These are phyloP conservation scores for Hyphopichia pseudoburtonii DNA, from an alignment of 1,139 yeast genomes.

Conservation along the genomic window DNA sequence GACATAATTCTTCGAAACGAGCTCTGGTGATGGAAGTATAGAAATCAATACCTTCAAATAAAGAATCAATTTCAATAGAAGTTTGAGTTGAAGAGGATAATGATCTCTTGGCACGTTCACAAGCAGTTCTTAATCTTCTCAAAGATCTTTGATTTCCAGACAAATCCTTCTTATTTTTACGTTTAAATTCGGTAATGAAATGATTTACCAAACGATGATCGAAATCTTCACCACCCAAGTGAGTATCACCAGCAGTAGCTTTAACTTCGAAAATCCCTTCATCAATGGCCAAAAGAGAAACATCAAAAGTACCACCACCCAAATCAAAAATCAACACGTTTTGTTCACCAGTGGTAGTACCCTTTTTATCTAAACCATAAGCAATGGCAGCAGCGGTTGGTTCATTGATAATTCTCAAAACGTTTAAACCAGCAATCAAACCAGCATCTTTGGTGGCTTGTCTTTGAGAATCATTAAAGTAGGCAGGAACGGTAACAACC, in stretches of 20 bases:
- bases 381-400: constrained; percentile 68
- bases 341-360: constrained; percentile 58
- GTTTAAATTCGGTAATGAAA: constrained; percentile 38
- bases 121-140: constrained; percentile 43
- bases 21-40: constrained; percentile 43
- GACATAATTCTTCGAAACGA: constrained; percentile 42
- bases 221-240: constrained; percentile 88
- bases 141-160: constrained; percentile 40
- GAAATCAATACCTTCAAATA: constrained; percentile 40
- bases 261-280: constrained; percentile 96
- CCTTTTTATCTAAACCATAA: constrained; percentile 69
- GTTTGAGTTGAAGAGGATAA: constrained; percentile 40
- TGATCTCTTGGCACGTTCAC: constrained; percentile 43
- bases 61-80: constrained; percentile 38
- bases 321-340: constrained; percentile 89
- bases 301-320: constrained; percentile 99
- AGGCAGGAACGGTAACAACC: constrained; percentile 71
- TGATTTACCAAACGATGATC: constrained; percentile 39
- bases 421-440: constrained; percentile 60
- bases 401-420: constrained; percentile 60
- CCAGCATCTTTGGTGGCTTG: constrained; percentile 67
- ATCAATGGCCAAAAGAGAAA: constrained; percentile 85
- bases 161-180: constrained; percentile 40
- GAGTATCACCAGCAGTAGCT: constrained; percentile 98
- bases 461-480: constrained; percentile 63